These are phyloP conservation scores for Otatea glauca DNA, from an alignment of 176 grass and related monocot genomes.

Conservation along the genomic window DNA sequence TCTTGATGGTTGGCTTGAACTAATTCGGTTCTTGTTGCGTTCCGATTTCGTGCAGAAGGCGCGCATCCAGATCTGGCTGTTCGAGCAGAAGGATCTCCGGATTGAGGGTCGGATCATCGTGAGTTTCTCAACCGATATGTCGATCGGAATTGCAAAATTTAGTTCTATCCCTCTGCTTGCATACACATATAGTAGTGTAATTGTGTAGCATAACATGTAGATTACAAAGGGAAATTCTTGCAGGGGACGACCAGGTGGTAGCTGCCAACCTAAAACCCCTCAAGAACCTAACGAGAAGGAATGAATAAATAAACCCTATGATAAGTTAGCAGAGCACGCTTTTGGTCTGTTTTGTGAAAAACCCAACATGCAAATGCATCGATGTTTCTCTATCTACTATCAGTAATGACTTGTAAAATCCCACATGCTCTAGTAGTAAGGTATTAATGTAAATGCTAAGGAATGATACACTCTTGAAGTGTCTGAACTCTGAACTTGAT, in stretches of 20 bases:
- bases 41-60: slow-evolving; percentile 71
- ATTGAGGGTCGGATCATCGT: slow-evolving; percentile 95
- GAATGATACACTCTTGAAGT: background rate
- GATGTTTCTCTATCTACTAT: background rate
- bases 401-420: background rate
- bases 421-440: background rate
- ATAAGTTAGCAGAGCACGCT: background rate
- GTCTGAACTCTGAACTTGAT: background rate
- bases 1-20: slow-evolving; percentile 19
- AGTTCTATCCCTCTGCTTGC: background rate
- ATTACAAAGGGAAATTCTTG: background rate
- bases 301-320: background rate
- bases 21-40: background rate
- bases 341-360: background rate
- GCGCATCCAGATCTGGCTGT: slow-evolving; percentile 95
- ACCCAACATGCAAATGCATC: background rate
- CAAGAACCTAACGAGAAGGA: background rate
- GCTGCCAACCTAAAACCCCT: background rate
- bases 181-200: background rate
- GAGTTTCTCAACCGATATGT: slow-evolving; percentile 29
- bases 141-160: background rate
- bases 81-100: slow-evolving; percentile 94
- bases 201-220: background rate
- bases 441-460: background rate
- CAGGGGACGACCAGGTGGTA: background rate